phyloP scores from a whole-genome alignment of 768 basidiomycete genomes.

The Boletus rubescentipes region DNA sequence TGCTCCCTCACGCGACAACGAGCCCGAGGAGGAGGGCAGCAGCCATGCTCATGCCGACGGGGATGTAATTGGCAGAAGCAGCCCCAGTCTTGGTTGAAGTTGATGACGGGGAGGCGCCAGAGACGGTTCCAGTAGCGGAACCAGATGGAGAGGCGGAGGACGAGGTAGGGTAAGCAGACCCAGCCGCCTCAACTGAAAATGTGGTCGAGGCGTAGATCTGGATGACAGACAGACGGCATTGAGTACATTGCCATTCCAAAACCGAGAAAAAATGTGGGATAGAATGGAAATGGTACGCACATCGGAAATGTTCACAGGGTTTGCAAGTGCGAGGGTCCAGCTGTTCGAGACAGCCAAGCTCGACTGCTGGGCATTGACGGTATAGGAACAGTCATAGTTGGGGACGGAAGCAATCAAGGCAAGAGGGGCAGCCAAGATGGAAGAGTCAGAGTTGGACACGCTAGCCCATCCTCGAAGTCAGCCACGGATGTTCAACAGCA shows the following conservation, averaged over 20 bases:
- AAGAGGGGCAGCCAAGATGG: constrained; percentile 39
- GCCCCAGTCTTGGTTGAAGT: constrained; percentile 13
- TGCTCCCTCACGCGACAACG: constrained; percentile 22
- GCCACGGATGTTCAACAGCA: constrained; percentile 5
- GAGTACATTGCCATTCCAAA: background rate
- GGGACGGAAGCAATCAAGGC: constrained; percentile 47
- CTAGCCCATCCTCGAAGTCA: constrained; percentile 28
- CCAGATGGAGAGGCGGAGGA: constrained; percentile 27
- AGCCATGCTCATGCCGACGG: constrained; percentile 30
- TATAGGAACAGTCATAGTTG: constrained; percentile 60
- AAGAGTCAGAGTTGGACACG: constrained; percentile 43
- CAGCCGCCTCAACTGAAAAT: constrained; percentile 62
- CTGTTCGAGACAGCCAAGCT: constrained; percentile 41
- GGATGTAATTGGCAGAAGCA: constrained; percentile 21
- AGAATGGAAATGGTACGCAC: constrained; percentile 39
- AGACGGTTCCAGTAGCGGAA: constrained; percentile 20
- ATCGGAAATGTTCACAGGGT: constrained; percentile 48
- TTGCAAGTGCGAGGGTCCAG: constrained; percentile 52
- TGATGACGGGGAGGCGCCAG: constrained; percentile 13
- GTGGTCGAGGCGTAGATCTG: constrained; percentile 59
- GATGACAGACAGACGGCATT: background rate
- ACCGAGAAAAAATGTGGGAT: background rate
- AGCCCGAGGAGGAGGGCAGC: constrained; percentile 29
- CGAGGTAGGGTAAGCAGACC: constrained; percentile 51
- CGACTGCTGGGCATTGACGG: constrained; percentile 47